phyloP scores from a whole-genome alignment of 2,329 filamentous ascomycete species.

The Penicillium sclerotigenum region DNA sequence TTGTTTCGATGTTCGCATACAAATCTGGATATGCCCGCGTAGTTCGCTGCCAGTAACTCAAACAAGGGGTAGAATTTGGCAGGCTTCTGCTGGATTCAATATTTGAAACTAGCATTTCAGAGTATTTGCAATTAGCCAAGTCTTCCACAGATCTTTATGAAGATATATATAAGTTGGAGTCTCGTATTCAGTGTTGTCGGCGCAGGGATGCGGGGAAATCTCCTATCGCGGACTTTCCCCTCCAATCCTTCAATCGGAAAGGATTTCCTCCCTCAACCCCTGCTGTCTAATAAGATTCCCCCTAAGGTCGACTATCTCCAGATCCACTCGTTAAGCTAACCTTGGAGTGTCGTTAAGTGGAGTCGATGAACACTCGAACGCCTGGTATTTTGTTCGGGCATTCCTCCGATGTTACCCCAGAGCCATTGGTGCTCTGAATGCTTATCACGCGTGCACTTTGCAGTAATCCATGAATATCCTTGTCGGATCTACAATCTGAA shows the following conservation, averaged over 20 bases:
- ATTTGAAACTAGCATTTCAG: background rate
- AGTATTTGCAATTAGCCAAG: background rate
- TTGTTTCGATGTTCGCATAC: constrained; percentile 5
- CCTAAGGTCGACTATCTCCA: background rate
- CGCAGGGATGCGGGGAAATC: background rate
- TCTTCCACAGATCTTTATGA: background rate
- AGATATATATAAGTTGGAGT: background rate
- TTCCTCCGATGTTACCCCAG: constrained; percentile 2
- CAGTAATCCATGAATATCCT: background rate
- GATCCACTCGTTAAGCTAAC: background rate
- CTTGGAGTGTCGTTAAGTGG: background rate
- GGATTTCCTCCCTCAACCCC: background rate
- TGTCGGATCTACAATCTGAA: constrained; percentile 7
- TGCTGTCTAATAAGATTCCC: background rate
- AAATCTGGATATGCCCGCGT: constrained; percentile 20
- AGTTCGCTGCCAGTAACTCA: constrained; percentile 36
- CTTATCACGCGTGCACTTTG: constrained; percentile 2
- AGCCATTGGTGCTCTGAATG: constrained; percentile 6
- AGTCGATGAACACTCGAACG: background rate
- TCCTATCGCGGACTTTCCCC: constrained; percentile 1
- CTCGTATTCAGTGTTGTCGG: background rate
- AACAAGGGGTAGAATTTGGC: constrained; percentile 27
- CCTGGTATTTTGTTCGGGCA: background rate
- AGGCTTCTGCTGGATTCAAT: constrained; percentile 18
- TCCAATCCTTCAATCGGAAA: background rate